Percentiles rank a stretch among this genome's conserved stretches.
These are phyloP conservation scores for Candida maesae DNA, from an alignment of 805 yeast genomes.

Conservation along the genomic window DNA sequence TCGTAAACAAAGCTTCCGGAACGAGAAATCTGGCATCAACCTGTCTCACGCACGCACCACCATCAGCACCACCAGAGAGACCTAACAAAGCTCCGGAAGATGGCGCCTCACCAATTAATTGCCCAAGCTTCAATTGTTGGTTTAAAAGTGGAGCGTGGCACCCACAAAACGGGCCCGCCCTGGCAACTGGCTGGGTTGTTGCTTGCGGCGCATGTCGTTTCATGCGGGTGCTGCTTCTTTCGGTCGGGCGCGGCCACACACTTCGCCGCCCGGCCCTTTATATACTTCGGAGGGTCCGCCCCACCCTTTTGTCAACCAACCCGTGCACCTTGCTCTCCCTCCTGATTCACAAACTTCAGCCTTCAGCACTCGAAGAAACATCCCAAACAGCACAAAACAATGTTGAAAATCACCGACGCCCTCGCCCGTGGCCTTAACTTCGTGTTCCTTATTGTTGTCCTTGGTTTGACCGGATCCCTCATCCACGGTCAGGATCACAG, in stretches of 20 bases:
- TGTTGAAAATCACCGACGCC: constrained; percentile 61
- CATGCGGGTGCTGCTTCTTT: constrained; percentile 10
- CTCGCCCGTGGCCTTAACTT: constrained; percentile 73
- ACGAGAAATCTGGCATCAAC: constrained; percentile 11
- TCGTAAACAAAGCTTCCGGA: constrained; percentile 17
- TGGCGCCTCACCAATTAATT: too few relatives aligned
- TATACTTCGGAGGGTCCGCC: constrained; percentile 5
- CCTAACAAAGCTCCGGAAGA: too few relatives aligned
- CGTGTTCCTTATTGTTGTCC: constrained; percentile 67
- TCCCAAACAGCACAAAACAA: constrained; percentile 12
- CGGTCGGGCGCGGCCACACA: constrained; percentile 4
- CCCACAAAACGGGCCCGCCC: too few relatives aligned
- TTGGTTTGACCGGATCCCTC: constrained; percentile 89
- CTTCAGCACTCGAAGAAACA: not conserved
- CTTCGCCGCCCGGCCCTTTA: constrained; percentile 8
- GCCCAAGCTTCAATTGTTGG: too few relatives aligned
- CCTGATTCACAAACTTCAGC: too few relatives aligned
- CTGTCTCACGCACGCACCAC: not conserved
- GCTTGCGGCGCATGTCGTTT: constrained; percentile 12
- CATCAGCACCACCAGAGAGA: not conserved
- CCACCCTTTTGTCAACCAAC: constrained; percentile 4
- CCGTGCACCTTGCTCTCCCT: not conserved
- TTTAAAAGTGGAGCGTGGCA: too few relatives aligned
- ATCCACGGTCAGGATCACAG: constrained; percentile 57
- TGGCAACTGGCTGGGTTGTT: constrained; percentile 5